Base-by-base conservation (phyloP, 2,329 filamentous ascomycete genomes). In the Coleophoma crateriformis region DNA sequence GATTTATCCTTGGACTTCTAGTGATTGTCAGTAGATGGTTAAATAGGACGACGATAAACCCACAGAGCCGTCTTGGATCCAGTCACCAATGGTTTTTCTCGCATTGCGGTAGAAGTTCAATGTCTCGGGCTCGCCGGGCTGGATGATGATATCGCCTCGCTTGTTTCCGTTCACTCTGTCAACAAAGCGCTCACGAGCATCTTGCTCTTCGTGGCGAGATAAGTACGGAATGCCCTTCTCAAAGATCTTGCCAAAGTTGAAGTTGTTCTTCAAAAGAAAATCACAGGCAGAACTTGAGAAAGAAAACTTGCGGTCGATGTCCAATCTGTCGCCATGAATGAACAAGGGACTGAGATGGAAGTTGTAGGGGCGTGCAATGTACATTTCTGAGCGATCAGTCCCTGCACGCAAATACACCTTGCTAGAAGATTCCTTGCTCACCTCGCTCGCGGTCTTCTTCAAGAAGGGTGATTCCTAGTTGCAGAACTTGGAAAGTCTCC, bases 401-500 rank as follows among this genome's bases (percentile, higher is more conserved):
- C 45, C 35, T 47, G 48, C 40, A 47, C 37, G 47, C 45, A 46
- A 11, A 3, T 38, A 17, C 35, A 13, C 14, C 15, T 38, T 17
- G 27, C 14, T 7, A 42, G 11, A 13, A 45, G n/a, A 7, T 45
- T 40, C 17, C 10, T 17, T 33, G 17, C 54, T 66, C 65, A 68
- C 76, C 75, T 59, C 71, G 73, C 10, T 74, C 65, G 7, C 61
- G 55, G 61, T 83, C 74, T 61, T 85, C 79, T 47, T 71, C 70
- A n/a, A 80, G 80, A 58, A 82, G 78, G 0, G 84, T 87, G 50
- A 87, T 66, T n/a, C 84, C 84, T 48, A 86, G 67, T 61, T 87
- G 84, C 2, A 87, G 68, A 46, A 87, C 77, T 52, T 82, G 77
- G 58, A 82, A 87, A 37, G 73, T 75, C 53, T 84, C 76, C 3